Percentiles rank a stretch among this genome's conserved stretches.
Conservation (phyloP, 257 asterid genomes). For the Thymus quinquecostatus region DNA sequence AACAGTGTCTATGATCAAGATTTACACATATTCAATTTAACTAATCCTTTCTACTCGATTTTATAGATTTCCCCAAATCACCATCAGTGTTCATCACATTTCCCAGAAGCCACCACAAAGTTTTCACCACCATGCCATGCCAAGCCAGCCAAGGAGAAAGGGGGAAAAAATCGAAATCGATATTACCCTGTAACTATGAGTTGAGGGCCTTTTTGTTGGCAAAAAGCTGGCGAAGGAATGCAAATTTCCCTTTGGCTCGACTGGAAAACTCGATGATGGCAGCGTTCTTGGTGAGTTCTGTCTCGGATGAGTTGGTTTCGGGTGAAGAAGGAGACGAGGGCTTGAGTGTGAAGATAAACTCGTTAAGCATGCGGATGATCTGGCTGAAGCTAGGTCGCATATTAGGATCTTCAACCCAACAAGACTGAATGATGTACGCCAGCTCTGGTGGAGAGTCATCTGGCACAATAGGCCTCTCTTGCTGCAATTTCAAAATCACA, state of each 20-base stretch:
- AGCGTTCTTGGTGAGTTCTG: constrained; percentile 53
- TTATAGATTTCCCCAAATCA: constrained; percentile 20
- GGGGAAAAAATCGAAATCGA: not conserved
- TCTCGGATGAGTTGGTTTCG: constrained; percentile 44
- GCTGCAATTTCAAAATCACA: constrained; percentile 55
- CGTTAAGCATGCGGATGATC: constrained; percentile 87
- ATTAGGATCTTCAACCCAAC: constrained; percentile 99
- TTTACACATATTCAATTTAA: constrained; percentile 30
- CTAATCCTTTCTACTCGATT: constrained; percentile 35
- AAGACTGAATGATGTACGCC: constrained; percentile 76
- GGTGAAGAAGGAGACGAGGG: constrained; percentile 50
- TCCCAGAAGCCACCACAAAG: constrained; percentile 4
- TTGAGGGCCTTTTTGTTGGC: constrained; percentile 84
- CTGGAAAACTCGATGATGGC: constrained; percentile 68
- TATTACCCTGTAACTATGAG: constrained; percentile 45
- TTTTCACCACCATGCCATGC: not conserved
- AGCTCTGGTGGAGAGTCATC: constrained; percentile 71
- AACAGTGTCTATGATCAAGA: constrained; percentile 13
- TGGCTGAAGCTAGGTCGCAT: constrained; percentile 91
- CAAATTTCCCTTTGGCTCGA: constrained; percentile 84
- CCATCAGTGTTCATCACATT: constrained; percentile 16
- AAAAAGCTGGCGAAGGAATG: constrained; percentile 86
- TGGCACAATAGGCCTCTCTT: constrained; percentile 83
- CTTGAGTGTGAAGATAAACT: constrained; percentile 58
- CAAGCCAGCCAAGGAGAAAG: not conserved